Conservation (phyloP, 1,139 yeast species). For the Diutina catenulata region DNA sequence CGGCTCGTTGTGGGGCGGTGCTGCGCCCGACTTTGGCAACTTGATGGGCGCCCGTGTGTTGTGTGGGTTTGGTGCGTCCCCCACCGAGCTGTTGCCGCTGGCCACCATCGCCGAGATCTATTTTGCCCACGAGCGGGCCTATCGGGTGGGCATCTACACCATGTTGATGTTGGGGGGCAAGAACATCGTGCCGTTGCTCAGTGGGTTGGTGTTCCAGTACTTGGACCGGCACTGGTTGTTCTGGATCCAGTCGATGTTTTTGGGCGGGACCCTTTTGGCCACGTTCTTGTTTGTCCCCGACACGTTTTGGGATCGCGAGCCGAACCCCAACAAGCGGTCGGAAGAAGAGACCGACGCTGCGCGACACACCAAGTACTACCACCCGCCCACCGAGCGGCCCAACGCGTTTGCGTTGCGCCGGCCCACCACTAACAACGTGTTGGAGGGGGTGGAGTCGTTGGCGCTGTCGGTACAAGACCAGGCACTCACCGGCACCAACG, state of each 20-base stretch:
- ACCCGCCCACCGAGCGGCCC: constrained; percentile 20
- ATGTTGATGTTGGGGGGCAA: constrained; percentile 52
- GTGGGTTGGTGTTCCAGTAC: constrained; percentile 40
- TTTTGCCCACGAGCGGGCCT: constrained; percentile 56
- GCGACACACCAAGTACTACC: constrained; percentile 21
- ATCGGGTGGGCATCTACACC: constrained; percentile 51
- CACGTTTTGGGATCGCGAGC: constrained; percentile 52
- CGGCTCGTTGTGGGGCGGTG: constrained; percentile 47
- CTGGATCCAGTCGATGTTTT: constrained; percentile 45
- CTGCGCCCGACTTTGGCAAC: constrained; percentile 34
- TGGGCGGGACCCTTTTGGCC: constrained; percentile 33
- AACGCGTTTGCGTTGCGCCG: constrained; percentile 20
- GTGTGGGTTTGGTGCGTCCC: constrained; percentile 49
- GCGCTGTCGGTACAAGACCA: constrained; percentile 12
- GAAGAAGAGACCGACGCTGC: constrained; percentile 39
- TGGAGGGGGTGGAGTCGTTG: constrained; percentile 12
- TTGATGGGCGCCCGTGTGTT: constrained; percentile 47
- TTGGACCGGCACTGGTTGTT: constrained; percentile 50
- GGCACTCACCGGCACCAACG: constrained; percentile 2
- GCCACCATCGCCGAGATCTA: constrained; percentile 55
- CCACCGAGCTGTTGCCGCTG: constrained; percentile 51
- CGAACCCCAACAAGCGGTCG: constrained; percentile 38
- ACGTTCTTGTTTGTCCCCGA: constrained; percentile 51
- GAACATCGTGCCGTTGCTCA: constrained; percentile 44
- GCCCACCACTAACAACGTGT: constrained; percentile 12